These are phyloP conservation scores for Axilococcus clingmanii DNA, from an alignment of 139 green algal genomes.

Conservation along the genomic window DNA sequence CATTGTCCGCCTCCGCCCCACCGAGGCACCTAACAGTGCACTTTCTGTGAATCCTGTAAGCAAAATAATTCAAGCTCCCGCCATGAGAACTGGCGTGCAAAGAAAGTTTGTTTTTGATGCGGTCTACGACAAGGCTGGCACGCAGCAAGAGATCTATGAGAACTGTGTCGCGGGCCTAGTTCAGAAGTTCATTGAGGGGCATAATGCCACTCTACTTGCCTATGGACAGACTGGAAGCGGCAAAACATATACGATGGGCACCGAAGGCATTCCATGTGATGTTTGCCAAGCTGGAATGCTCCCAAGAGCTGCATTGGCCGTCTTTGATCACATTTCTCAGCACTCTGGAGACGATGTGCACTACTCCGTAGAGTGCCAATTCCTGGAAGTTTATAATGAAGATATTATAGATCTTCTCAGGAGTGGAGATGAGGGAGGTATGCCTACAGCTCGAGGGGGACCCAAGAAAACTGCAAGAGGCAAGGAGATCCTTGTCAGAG, in stretches of 20 bases:
- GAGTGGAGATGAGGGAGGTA: conserved; percentile 69
- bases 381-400: conserved; percentile 98
- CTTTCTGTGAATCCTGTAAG: no score
- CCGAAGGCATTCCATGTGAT: conserved; percentile 27
- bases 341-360: not conserved
- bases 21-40: no score
- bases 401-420: conserved; percentile 91
- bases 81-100: no score
- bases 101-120: no score
- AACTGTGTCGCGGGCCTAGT: conserved; percentile 47
- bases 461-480: no score
- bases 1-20: no score
- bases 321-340: conserved; percentile 67
- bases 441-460: conserved; percentile 73
- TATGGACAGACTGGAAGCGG: conserved; percentile 93
- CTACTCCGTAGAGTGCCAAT: conserved; percentile 60
- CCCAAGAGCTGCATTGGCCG: conserved; percentile 61
- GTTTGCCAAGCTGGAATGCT: conserved; percentile 91
- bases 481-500: no score
- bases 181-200: conserved; percentile 64
- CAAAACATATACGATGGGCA: conserved; percentile 96
- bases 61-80: no score
- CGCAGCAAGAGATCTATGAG: conserved; percentile 61
- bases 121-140: conserved; percentile 50
- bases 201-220: conserved; percentile 92